A percentile compares a stretch with the other conserved stretches of the same genome.
These are phyloP conservation scores for Rhododendron ovatum DNA, from an alignment of 148 eudicot species.

Conservation along the genomic window DNA sequence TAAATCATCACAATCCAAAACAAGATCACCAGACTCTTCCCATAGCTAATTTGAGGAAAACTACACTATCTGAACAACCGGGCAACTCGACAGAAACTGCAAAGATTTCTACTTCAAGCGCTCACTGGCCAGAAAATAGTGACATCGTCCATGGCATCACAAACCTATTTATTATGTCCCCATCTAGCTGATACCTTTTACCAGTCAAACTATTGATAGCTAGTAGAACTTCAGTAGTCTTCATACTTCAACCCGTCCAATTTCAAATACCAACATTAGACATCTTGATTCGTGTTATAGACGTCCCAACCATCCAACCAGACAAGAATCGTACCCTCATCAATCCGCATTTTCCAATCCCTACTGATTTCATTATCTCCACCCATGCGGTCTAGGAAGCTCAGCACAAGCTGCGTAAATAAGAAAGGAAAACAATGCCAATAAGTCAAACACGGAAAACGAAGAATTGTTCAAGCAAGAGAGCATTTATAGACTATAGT, in stretches of 20 bases:
- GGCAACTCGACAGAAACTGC: not conserved
- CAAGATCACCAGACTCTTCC: not conserved
- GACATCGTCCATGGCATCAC: not conserved
- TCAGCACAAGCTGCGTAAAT: slow-evolving; percentile 38
- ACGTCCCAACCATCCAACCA: slow-evolving; percentile 23
- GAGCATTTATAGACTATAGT: not conserved
- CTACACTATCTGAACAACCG: not conserved
- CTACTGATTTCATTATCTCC: slow-evolving; percentile 25
- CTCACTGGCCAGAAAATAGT: not conserved
- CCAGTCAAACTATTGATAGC: slow-evolving; percentile 6
- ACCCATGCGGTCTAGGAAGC: slow-evolving; percentile 27
- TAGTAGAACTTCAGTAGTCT: not conserved
- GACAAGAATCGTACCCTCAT: slow-evolving; percentile 14
- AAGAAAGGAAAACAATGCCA: not conserved
- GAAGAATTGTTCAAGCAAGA: not conserved
- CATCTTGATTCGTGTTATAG: not conserved
- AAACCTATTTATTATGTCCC: not conserved
- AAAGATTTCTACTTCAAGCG: not conserved
- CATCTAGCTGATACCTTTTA: slow-evolving; percentile 1
- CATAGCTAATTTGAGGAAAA: not conserved
- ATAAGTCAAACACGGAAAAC: not conserved
- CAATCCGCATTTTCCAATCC: slow-evolving; percentile 20
- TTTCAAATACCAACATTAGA: slow-evolving; percentile 3
- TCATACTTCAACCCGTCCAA: not conserved
- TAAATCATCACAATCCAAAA: not conserved